Base-by-base conservation (phyloP, 2,329 filamentous ascomycete species). In the Venturia aucupariae region DNA sequence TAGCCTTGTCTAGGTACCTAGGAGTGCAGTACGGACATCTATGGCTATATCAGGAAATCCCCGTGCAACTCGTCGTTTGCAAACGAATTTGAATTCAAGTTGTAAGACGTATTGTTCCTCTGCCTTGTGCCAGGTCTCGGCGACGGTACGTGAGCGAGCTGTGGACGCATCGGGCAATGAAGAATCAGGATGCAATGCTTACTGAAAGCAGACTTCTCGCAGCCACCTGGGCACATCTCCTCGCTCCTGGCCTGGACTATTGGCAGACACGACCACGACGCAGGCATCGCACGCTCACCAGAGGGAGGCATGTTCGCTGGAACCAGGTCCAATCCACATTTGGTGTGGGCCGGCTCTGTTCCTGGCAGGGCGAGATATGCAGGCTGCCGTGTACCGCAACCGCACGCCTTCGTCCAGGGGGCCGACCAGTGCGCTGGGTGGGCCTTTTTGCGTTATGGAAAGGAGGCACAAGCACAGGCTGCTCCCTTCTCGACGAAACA, bases 11-110 rank as follows among this genome's bases (percentile, higher is more conserved):
- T 3, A 10, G n/a, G n/a, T n/a, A n/a, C n/a, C 24, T 35, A 35
- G 6, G 27, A 4, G 51, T 57, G 48, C 24, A 54, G 48, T 54
- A 38, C 51, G 17, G 51, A 44, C 59, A 11, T 8, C 24, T 60
- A n/a, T 22, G 44, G 35, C 59, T 60, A 60, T 41, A 60, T 42
- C 38, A 44, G 59, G 59, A 42, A 60, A 60, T 39, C 32, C 11
- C 59, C 19, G 59, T 60, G 59, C 41, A 41, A 60, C 59, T 60
- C 59, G 59, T 60, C 41, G 59, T 60, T 60, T 60, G 59, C 38
- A 27, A 22, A 17, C 38, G 59, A 57, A n/a, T n/a, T n/a, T n/a
- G n/a, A n/a, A n/a, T n/a, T n/a, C n/a, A n/a, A 57, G 51, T 22
- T 35, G 51, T 35, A 57, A 38, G 51, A 57, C 27, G 51, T 30